These are phyloP conservation scores for Acanthamoeba triangularis DNA, from an alignment of 208 protist genomes.

Conservation along the genomic window DNA sequence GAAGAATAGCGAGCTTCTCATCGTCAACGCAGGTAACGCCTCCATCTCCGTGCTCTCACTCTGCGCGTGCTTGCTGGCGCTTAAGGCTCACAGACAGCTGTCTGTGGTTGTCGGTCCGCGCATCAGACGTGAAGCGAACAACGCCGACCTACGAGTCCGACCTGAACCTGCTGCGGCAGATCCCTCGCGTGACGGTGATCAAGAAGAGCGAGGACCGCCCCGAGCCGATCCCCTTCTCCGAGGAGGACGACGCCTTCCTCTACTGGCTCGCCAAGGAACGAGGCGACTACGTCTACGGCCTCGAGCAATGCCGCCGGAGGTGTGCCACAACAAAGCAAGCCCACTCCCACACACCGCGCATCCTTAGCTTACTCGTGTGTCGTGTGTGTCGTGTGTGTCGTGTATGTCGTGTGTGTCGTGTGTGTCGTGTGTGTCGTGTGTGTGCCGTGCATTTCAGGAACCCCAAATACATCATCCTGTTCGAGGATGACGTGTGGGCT, in stretches of 20 bases:
- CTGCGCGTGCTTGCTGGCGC: neutral
- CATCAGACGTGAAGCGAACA: neutral
- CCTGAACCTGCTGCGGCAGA: neutral
- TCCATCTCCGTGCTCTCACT: neutral
- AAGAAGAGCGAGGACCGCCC: neutral
- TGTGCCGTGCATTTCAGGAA: neutral
- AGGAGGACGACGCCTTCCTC: constrained; percentile 26
- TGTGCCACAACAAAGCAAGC: neutral
- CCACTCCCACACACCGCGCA: neutral
- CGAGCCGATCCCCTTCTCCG: constrained; percentile 1
- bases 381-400: neutral
- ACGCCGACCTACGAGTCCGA: constrained; percentile 7
- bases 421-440: neutral
- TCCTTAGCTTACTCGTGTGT: neutral
- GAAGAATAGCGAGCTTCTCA: constrained; percentile 12
- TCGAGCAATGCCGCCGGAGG: neutral
- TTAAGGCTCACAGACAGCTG: no score
- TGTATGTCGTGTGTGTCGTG: neutral
- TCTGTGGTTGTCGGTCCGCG: neutral
- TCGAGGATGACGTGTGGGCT: constrained; percentile 36
- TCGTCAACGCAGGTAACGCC: neutral
- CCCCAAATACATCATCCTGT: constrained; percentile 27
- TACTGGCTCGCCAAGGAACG: constrained; percentile 63
- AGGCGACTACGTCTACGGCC: constrained; percentile 32
- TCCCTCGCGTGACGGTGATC: constrained; percentile 6